These are phyloP conservation scores for Neospermospora avenae DNA, from an alignment of 2,329 filamentous ascomycete species.

Conservation along the genomic window DNA sequence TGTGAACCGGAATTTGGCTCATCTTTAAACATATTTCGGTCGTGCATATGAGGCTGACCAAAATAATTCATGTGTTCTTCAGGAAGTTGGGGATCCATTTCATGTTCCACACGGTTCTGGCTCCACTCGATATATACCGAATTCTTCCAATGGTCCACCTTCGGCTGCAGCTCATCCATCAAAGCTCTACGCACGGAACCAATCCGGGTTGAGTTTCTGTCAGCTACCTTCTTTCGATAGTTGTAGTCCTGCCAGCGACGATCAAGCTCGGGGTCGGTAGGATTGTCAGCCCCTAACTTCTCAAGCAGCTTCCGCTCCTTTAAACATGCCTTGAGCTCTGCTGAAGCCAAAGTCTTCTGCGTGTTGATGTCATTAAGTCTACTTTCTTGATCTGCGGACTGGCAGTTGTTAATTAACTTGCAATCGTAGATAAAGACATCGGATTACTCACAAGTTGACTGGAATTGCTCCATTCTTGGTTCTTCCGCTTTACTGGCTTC, in stretches of 20 bases:
- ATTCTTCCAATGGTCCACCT: no score
- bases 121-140: no score
- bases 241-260: background rate
- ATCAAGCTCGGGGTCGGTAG: background rate
- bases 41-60: background rate
- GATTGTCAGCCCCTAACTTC: background rate
- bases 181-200: background rate
- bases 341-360: background rate
- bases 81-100: no score
- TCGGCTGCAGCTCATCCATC: no score
- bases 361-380: background rate
- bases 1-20: background rate
- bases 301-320: background rate
- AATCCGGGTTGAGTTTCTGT: background rate
- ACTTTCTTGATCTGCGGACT: background rate
- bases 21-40: background rate
- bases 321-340: background rate
- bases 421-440: background rate
- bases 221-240: background rate
- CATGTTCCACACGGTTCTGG: no score
- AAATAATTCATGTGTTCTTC: background rate
- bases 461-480: background rate
- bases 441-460: background rate
- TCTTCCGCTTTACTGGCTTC: background rate
- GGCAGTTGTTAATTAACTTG: background rate